Base-by-base conservation (phyloP, 208 protist genomes). In the Acanthamoeba lenticulata region DNA sequence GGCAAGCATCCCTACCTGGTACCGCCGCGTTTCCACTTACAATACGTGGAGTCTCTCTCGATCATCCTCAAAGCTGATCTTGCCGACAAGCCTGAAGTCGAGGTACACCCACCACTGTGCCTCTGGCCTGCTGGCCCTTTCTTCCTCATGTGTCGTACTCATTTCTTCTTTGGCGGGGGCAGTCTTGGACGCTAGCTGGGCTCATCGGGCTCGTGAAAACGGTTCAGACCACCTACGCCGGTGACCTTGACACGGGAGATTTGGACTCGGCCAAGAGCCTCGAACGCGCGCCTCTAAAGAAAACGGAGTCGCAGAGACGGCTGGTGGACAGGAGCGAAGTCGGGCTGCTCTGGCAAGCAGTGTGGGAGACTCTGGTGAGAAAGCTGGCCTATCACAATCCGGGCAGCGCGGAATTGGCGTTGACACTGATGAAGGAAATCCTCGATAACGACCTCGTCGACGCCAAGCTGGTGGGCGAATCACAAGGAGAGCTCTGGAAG, bases 341-440 rank as follows among this genome's bases (percentile, higher is more conserved):
- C 1, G 60, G 24, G 9, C 4, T 47, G 62, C 38, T 44, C 57
- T 92, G 88, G 88, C 88, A 92, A 29, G 29, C 49, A 19, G 44
- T 92, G 5, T 92, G 88, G 88, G 60, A 92, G 24, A 49, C 40
- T 34, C 29, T 92, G 32, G 36, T 92, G 34, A 3, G 88, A 2
- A 92, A 77, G 88, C 27, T 92, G 9, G 38, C 60, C 11, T 47
- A 77, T 40, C 74, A 79, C 60, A 77, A 67, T 36, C 29, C 49
- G 1, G 60, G 57, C 4, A 92, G 60, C 62, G 38, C n/a, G 17
- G 88, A 92, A n/a, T 34, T 92, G 38, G 88, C 60, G 11, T 34
- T 92, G n/a, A 24, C 88, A 11, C 88, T 92, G n/a, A 77, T 92
- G 88, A 92, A 92, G 42, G 88, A 67, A 34, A 92, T 92, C 44